Percentiles rank a stretch among this genome's conserved stretches.
phyloP scores from a whole-genome alignment of 169 alveolate species.

The Eimeria acervulina region DNA sequence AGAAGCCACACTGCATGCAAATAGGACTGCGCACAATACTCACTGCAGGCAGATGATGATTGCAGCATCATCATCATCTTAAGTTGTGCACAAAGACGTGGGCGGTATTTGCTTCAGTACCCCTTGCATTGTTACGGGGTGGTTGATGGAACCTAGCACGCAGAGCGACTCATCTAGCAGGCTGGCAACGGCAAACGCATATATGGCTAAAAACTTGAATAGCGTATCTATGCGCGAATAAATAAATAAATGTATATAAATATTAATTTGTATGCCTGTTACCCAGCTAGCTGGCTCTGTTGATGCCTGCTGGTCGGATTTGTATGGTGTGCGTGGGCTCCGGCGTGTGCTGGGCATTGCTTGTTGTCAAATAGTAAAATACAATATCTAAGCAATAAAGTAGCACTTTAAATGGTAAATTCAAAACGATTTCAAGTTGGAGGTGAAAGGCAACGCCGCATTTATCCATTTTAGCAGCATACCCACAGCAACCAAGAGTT shows the following conservation, averaged over 20 bases:
- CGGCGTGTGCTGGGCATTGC: background rate
- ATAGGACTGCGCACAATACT: background rate
- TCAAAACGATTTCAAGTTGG: constrained; percentile 27
- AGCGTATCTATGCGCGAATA: background rate
- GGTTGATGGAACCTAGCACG: background rate
- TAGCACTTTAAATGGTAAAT: background rate
- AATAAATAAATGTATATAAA: background rate
- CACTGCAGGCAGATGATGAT: background rate
- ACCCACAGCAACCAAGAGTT: background rate
- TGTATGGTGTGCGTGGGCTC: background rate
- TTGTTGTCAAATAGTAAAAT: background rate
- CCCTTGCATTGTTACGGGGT: background rate
- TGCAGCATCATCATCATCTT: background rate
- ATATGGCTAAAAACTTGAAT: background rate
- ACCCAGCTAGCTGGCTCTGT: background rate
- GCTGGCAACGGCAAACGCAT: background rate
- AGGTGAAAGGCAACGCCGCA: background rate
- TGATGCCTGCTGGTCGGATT: background rate
- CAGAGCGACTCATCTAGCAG: background rate
- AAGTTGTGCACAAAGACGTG: background rate
- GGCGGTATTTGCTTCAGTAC: background rate
- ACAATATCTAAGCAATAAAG: background rate
- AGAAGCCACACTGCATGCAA: background rate
- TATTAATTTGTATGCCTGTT: background rate
- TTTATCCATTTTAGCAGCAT: background rate